phyloP scores from a whole-genome alignment of 179 eudicot genomes.

The Actinidia arguta region DNA sequence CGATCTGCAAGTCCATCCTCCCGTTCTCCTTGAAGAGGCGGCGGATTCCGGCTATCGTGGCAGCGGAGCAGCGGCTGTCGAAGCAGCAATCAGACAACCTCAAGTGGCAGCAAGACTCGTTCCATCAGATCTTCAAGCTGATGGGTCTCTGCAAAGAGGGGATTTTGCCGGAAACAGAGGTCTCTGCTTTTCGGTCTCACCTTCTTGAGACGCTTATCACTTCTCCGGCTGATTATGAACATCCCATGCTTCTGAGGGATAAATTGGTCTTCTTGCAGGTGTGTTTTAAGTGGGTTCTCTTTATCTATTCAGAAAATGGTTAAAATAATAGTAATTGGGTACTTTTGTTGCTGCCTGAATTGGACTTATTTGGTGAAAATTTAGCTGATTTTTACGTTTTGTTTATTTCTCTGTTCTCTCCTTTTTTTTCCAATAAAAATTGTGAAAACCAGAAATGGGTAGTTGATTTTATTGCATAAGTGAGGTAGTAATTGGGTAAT shows the following conservation, averaged over 20 bases:
- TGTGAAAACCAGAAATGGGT: background rate
- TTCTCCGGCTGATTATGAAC: slow-evolving; percentile 55
- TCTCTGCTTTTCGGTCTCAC: slow-evolving; percentile 55
- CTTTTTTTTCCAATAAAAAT: too few relatives aligned
- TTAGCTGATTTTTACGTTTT: too few relatives aligned
- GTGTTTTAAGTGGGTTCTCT: too few relatives aligned
- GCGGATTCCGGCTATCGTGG: slow-evolving; percentile 58
- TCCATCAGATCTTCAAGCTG: slow-evolving; percentile 82
- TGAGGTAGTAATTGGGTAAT: background rate
- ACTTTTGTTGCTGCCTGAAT: too few relatives aligned
- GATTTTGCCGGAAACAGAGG: slow-evolving; percentile 61
- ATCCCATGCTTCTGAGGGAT: slow-evolving; percentile 66
- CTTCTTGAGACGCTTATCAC: slow-evolving; percentile 75
- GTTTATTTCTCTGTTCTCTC: background rate
- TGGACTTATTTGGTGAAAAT: too few relatives aligned
- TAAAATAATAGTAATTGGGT: too few relatives aligned
- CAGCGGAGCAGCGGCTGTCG: slow-evolving; percentile 70
- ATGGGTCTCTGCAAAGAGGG: slow-evolving; percentile 86
- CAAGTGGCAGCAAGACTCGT: slow-evolving; percentile 94
- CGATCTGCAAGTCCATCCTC: slow-evolving; percentile 79
- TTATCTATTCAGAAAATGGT: too few relatives aligned
- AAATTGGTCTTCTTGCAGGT: slow-evolving; percentile 90
- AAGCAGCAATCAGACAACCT: slow-evolving; percentile 83
- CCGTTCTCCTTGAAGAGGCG: slow-evolving; percentile 83
- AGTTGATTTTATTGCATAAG: background rate